These are phyloP conservation scores for Aphanomyces stellatus DNA, from an alignment of 352 stramenopile genomes.

Conservation along the genomic window DNA sequence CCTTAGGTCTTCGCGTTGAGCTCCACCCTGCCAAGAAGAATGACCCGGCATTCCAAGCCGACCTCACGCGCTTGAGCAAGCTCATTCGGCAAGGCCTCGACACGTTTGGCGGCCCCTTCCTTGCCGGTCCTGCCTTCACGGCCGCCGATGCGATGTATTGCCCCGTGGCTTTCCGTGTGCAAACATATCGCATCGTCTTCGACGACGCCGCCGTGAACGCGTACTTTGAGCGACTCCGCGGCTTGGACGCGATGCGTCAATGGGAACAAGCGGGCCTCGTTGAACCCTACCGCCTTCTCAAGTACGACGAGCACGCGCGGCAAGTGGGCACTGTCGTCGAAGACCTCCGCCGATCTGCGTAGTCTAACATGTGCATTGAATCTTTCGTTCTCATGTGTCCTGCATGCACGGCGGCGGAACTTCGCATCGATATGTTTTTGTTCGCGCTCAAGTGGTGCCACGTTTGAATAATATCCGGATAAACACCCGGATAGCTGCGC, in stretches of 20 bases:
- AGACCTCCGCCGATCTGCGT: neutral
- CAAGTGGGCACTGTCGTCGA: neutral
- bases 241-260: neutral
- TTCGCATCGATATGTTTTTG: too few species aligned
- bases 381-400: too few species aligned
- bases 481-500: too few species aligned
- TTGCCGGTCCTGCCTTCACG: slow-evolving; percentile 2
- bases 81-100: neutral
- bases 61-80: neutral
- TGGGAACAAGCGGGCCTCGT: neutral
- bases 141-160: slow-evolving; percentile 12
- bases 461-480: slow-evolving; percentile 4
- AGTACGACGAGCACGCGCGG: neutral
- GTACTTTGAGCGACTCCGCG: neutral
- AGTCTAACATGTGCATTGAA: too few species aligned
- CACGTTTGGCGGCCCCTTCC: neutral
- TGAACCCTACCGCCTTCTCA: neutral
- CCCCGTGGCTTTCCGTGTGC: neutral
- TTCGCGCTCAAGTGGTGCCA: too few species aligned
- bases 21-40: neutral
- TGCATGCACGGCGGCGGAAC: too few species aligned
- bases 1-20: neutral
- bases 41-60: neutral
- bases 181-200: neutral
- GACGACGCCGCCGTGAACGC: neutral